Evolutionary conservation across 805 yeast species (phyloP).

Genomic region (Cyberlindnera maritima): DNA sequence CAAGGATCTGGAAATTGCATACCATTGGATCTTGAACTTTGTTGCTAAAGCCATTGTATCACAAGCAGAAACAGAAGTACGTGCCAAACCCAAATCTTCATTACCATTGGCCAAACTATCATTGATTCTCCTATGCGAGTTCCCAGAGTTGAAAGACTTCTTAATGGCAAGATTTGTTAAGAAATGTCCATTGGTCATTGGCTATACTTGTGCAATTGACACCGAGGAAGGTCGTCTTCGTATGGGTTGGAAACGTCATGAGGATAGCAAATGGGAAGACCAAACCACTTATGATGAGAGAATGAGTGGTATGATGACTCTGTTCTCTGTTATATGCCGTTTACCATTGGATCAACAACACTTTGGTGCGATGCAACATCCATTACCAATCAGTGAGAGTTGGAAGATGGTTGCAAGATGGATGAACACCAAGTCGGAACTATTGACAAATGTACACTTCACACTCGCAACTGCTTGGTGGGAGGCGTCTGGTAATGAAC

Average conservation of each 20-base stretch:
- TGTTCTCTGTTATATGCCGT: slow-evolving; percentile 75
- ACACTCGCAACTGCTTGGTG: slow-evolving; percentile 81
- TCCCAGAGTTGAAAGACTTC: slow-evolving; percentile 40
- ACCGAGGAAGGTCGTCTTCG: slow-evolving; percentile 77
- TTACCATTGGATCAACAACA: slow-evolving; percentile 33
- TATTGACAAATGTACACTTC: slow-evolving; percentile 67
- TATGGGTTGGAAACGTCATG: slow-evolving; percentile 83
- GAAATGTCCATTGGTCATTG: slow-evolving; percentile 87
- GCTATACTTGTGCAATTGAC: slow-evolving; percentile 70
- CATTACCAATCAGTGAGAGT: slow-evolving; percentile 51
- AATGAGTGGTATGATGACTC: slow-evolving; percentile 78
- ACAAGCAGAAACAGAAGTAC: slow-evolving; percentile 91
- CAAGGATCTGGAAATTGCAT: slow-evolving; percentile 48
- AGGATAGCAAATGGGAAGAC: slow-evolving; percentile 42
- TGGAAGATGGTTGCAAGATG: slow-evolving; percentile 79
- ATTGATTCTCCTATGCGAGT: slow-evolving; percentile 46
- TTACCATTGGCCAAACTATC: slow-evolving; percentile 75
- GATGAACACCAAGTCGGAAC: slow-evolving; percentile 50
- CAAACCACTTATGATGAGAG: slow-evolving; percentile 78
- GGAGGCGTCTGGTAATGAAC: slow-evolving; percentile 71
- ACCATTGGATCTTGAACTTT: slow-evolving; percentile 73
- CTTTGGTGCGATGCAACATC: slow-evolving; percentile 38
- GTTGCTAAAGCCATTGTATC: slow-evolving; percentile 81
- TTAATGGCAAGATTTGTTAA: slow-evolving; percentile 79
- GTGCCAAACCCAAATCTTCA: slow-evolving; percentile 74